Conservation (phyloP, 1,284 basidiomycete genomes). For the Veloporphyrellus conicus region DNA sequence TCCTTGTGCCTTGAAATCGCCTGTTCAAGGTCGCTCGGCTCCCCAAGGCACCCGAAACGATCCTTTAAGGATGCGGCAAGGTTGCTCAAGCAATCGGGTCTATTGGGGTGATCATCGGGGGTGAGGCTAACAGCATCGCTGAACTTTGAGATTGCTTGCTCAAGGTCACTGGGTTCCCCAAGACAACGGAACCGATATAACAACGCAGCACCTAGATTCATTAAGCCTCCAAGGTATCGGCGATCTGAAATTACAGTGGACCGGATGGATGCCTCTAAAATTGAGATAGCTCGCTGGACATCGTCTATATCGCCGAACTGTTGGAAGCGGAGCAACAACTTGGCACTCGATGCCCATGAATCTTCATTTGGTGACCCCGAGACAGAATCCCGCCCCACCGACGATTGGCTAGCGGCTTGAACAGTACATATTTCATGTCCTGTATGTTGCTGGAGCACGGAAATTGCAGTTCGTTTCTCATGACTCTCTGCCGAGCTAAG, state of each 20-base stretch:
- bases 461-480: too few species aligned
- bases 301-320: background rate
- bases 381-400: too few species aligned
- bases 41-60: too few species aligned
- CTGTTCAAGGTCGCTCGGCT: background rate
- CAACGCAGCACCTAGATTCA: background rate
- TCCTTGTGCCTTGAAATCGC: background rate
- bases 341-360: background rate
- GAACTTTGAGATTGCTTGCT: background rate
- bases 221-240: background rate
- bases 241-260: background rate
- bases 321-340: background rate
- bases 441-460: too few species aligned
- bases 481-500: too few species aligned
- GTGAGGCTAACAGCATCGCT: too few species aligned
- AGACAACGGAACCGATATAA: background rate
- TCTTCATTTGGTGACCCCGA: background rate
- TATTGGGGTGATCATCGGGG: background rate
- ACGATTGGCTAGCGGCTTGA: too few species aligned
- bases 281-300: background rate
- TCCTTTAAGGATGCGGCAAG: background rate
- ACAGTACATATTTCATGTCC: too few species aligned
- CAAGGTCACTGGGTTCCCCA: background rate
- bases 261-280: background rate
- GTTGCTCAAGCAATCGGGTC: background rate